Conservation (phyloP, 768 basidiomycete species). For the Boletus speciosus region DNA sequence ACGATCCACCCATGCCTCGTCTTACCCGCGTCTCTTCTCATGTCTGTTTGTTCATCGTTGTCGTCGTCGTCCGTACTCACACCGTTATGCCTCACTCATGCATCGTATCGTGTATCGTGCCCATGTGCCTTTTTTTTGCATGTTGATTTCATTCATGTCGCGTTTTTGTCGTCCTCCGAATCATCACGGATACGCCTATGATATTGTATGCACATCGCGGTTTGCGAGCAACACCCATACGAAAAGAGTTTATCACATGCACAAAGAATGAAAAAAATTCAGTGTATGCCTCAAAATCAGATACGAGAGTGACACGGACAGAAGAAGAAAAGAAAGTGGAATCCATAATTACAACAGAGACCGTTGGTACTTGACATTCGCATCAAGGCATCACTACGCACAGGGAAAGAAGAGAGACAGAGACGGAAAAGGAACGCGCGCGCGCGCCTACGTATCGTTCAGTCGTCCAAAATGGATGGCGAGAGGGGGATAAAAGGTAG, state of each 20-base stretch:
- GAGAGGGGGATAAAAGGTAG: too few relatives aligned
- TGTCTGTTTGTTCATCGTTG: background rate
- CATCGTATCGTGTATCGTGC: background rate
- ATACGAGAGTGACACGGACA: background rate
- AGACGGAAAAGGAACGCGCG: background rate
- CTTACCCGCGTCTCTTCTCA: background rate
- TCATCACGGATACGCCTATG: background rate
- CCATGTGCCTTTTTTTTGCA: background rate
- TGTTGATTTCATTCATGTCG: background rate
- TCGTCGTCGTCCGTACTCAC: background rate
- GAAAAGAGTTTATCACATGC: too few relatives aligned
- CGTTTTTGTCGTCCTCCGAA: background rate
- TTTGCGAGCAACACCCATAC: background rate
- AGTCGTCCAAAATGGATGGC: background rate
- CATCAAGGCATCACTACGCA: conserved; percentile 4
- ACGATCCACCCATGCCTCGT: background rate
- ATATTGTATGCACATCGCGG: background rate
- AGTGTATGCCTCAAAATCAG: background rate
- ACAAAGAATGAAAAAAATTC: background rate
- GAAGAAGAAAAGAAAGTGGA: background rate
- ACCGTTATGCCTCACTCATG: conserved; percentile 1
- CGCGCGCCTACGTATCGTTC: background rate
- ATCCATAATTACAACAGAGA: conserved; percentile 24
- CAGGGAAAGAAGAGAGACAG: conserved; percentile 3
- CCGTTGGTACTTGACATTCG: conserved; percentile 10